A percentile compares a stretch with the other conserved stretches of the same genome.
These are phyloP conservation scores for Tetrapisispora nanseiensis DNA, from an alignment of 805 yeast genomes.

Conservation along the genomic window DNA sequence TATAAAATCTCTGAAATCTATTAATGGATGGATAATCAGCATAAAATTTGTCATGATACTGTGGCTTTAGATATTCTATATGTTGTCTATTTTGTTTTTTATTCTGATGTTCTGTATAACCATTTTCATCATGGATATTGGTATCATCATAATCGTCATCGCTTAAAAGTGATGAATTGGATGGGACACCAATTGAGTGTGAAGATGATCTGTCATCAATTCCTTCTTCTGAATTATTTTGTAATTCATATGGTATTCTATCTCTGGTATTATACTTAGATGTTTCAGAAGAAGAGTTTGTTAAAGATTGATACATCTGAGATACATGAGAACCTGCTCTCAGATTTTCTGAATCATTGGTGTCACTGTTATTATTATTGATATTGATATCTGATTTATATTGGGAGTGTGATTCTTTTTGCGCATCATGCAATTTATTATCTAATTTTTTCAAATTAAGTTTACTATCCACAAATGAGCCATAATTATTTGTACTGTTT, in stretches of 20 bases:
- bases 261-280: slow-evolving; percentile 31
- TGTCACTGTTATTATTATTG: not conserved
- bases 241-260: slow-evolving; percentile 32
- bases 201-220: slow-evolving; percentile 25
- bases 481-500: not conserved
- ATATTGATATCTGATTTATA: no score
- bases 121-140: slow-evolving; percentile 7
- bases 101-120: slow-evolving; percentile 7
- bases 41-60: slow-evolving; percentile 37
- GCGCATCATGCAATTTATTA: not conserved
- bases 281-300: slow-evolving; percentile 30
- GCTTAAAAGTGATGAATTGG: slow-evolving; percentile 9
- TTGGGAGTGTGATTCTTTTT: not conserved
- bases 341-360: not conserved
- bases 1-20: slow-evolving; percentile 70
- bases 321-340: slow-evolving; percentile 5
- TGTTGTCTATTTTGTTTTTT: slow-evolving; percentile 18
- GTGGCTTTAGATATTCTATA: slow-evolving; percentile 25
- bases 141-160: slow-evolving; percentile 10
- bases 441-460: not conserved
- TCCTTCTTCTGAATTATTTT: slow-evolving; percentile 25
- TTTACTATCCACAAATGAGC: not conserved
- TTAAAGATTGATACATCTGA: slow-evolving; percentile 14
- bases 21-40: slow-evolving; percentile 34
- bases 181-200: slow-evolving; percentile 12